Base-by-base conservation (phyloP, 371 early-diverging fungal genomes). In the Mucor ambiguus region DNA sequence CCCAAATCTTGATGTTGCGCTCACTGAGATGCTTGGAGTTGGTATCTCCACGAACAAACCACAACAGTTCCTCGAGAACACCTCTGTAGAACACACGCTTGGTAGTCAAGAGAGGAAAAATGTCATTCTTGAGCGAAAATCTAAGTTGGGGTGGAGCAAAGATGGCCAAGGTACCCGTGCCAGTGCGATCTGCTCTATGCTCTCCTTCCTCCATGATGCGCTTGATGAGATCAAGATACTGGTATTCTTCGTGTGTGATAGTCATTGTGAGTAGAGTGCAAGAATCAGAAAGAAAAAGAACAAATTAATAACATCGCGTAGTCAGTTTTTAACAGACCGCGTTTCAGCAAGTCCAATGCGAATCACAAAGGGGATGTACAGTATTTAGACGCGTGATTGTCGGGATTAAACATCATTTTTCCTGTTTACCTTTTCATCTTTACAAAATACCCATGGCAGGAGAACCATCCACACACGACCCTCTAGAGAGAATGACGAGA, bases 1-100 rank as follows among this genome's bases (percentile, higher is more conserved):
- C 97, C 99, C 99, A 99, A 64, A 99, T 99, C 59, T 96, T 89
- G 56, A 99, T 84, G 28, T 89, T 90, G 66, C 95, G 95, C 18
- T 88, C 93, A 46, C 87, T 78, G 41, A 99, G 82, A 26, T 93
- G 83, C 26, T 85, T 84, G 10, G 92, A 88, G 76, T 99, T 93
- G 18, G 99, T 99, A 41, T 95, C 92, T 2, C 96, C 99, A 37
- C 91, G 88, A 28, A 99, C 83, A 75, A 99, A 99, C 95, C 99
- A 99, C 37, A 99, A 85, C 6, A 99, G 85, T 74, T 99, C 99
- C 76, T 99, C 99, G 32, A 91, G 83, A 0, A 99, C 95, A 2
- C 92, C 92, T 35, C 97, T 90, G 72, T 93, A 89, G 58, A 94
- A 92, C 3, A 97, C 96, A 44, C 95, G 91, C 78, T 99, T 99